Base-by-base conservation (phyloP, 2,329 filamentous ascomycete genomes). In the Paracorniculantispora psalliotae region DNA sequence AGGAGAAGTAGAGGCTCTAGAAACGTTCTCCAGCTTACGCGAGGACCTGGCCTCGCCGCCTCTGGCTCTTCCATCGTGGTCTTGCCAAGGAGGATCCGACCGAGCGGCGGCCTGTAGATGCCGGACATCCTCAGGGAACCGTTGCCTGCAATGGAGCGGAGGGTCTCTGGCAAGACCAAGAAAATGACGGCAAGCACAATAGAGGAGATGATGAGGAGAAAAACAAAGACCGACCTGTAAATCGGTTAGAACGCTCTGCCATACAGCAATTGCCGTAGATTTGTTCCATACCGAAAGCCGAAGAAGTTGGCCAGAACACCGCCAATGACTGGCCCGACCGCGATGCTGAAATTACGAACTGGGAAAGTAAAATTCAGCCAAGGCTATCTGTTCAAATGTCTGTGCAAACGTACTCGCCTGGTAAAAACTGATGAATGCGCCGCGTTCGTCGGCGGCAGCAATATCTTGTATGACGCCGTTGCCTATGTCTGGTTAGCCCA, bases 391-490 rank as follows among this genome's bases (percentile, higher is more conserved):
- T 10, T 19, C 19, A 19, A 43, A 19, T 21, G 19, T 12, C 21
- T 3, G 7, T 3, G 19, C 13, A 2, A 17, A 64, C 66, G 41
- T 65, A 70, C 69, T 69, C 13, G 68, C 67, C 60, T 70, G 67
- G 47, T 71, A 71, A 19, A 70, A 68, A 21, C 68, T 65, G 30
- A 71, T 69, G 30, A 68, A 72, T 1, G 60, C 59, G 12, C 67
- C 69, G 41, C 68, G 62, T 41, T 71, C 67, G 3, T 62, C 55
- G 0, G 65, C 65, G 2, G 66, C 62, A 2, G 68, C 61, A 0
- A 71, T 66, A 33, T 72, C 70, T 37, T 69, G 67, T 3, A 72
- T 70, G 2, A 71, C 68, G 2, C 68, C 70, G 44, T 71, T 70
- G 8, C 69, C 68, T 70, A 8, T 25, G 19, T 17, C 35, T 19